Percentiles rank a stretch among this genome's conserved stretches.
These are phyloP conservation scores for Nakaseomyces glabratus DNA, from an alignment of 1,139 yeast genomes.

Conservation along the genomic window DNA sequence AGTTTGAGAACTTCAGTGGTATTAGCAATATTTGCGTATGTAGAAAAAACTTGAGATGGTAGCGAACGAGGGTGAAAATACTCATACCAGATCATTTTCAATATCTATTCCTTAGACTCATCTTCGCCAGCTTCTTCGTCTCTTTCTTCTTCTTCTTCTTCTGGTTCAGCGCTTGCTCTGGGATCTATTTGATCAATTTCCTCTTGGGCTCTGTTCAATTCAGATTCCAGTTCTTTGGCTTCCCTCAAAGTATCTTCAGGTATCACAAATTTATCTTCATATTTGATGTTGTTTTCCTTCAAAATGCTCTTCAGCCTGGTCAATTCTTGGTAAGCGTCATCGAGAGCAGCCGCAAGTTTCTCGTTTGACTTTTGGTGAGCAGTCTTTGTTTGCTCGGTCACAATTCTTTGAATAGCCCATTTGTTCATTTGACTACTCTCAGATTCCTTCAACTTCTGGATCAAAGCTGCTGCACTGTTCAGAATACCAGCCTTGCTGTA, in stretches of 20 bases:
- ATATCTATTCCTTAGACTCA: too few relatives aligned
- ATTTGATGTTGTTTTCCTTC: constrained; percentile 14
- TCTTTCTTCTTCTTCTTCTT: constrained; percentile 4
- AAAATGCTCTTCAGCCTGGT: constrained; percentile 60
- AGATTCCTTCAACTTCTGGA: constrained; percentile 77
- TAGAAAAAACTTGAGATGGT: too few relatives aligned
- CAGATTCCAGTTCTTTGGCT: not conserved
- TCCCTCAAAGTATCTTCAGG: constrained; percentile 6
- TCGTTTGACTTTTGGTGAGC: constrained; percentile 73
- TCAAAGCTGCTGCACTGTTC: constrained; percentile 81
- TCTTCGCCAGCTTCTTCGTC: not conserved
- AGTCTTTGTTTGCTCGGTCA: constrained; percentile 83
- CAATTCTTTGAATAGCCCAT: constrained; percentile 85
- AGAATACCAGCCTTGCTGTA: constrained; percentile 87
- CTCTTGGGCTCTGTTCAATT: too few relatives aligned
- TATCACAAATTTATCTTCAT: constrained; percentile 8
- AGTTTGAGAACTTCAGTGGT: too few relatives aligned
- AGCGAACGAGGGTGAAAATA: too few relatives aligned
- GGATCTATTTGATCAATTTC: too few relatives aligned
- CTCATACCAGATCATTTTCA: too few relatives aligned
- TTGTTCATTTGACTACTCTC: constrained; percentile 84
- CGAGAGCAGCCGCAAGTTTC: constrained; percentile 68
- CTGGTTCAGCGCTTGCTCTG: constrained; percentile 3
- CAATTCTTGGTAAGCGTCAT: constrained; percentile 86
- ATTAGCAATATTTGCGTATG: too few relatives aligned